phyloP scores from a whole-genome alignment of 2,329 filamentous ascomycete species.

The Microdochium bolleyi region DNA sequence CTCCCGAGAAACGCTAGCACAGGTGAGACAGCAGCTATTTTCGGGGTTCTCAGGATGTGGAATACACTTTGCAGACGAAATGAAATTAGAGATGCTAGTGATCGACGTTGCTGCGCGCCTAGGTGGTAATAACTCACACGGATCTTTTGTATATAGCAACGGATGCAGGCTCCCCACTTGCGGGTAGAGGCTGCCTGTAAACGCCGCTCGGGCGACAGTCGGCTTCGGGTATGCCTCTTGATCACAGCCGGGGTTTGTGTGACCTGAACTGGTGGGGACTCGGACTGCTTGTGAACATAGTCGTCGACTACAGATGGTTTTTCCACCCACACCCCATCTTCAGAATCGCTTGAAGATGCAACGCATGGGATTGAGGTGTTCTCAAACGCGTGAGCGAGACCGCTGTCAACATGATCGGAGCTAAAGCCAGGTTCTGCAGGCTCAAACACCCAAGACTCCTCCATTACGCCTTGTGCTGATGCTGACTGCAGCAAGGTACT shows the following conservation, averaged over 20 bases:
- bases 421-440: neutral
- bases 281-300: neutral
- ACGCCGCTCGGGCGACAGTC: neutral
- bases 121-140: slow-evolving; percentile 23
- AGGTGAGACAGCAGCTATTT: slow-evolving; percentile 28
- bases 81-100: slow-evolving; percentile 1
- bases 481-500: neutral
- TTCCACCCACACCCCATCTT: neutral
- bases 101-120: neutral
- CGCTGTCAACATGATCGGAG: neutral
- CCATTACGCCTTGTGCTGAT: neutral
- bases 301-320: neutral
- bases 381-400: neutral
- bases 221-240: neutral
- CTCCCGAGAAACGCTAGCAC: slow-evolving; percentile 23
- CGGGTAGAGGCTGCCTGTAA: slow-evolving; percentile 14
- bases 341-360: neutral
- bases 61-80: slow-evolving; percentile 22
- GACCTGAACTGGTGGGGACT: neutral
- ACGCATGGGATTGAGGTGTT: neutral
- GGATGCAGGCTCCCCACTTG: slow-evolving; percentile 29
- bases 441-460: neutral
- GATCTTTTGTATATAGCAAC: slow-evolving; percentile 35
- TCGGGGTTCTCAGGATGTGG: slow-evolving; percentile 20
- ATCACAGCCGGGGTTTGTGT: neutral